These are phyloP conservation scores for Hanseniaspora valbyensis DNA, from an alignment of 805 yeast genomes.

Conservation along the genomic window DNA sequence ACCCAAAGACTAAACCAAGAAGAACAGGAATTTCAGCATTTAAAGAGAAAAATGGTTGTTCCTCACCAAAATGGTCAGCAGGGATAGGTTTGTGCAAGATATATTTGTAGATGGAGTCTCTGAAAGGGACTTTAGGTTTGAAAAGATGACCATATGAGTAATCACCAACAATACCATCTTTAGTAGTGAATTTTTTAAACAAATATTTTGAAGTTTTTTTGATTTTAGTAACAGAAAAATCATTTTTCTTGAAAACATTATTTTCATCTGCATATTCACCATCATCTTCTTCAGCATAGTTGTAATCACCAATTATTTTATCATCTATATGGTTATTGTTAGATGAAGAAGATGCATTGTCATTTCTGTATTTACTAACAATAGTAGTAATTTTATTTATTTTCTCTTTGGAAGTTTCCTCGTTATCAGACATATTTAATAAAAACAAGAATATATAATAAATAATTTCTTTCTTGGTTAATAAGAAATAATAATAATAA, in stretches of 20 bases:
- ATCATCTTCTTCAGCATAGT: not conserved
- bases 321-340: conserved; percentile 4
- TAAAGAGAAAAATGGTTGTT: conserved; percentile 73
- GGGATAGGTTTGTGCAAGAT: conserved; percentile 32
- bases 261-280: conserved; percentile 1
- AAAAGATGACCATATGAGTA: conserved; percentile 72
- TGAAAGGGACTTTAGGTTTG: conserved; percentile 69
- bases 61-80: conserved; percentile 16
- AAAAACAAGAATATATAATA: too few species aligned
- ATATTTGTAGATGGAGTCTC: conserved; percentile 19
- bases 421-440: conserved; percentile 12
- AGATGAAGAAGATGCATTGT: conserved; percentile 3
- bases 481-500: too few species aligned
- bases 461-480: too few species aligned
- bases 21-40: conserved; percentile 72
- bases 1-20: conserved; percentile 65
- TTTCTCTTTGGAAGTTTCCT: conserved; percentile 5
- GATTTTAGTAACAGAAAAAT: conserved; percentile 10
- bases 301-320: not conserved
- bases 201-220: conserved; percentile 17
- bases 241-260: conserved; percentile 13
- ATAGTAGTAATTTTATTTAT: conserved; percentile 6
- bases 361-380: conserved; percentile 10
- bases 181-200: conserved; percentile 47
- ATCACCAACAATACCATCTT: conserved; percentile 76